Evolutionary conservation across 208 protist species (phyloP).

Genomic region (Trypanosoma boissoni): DNA sequence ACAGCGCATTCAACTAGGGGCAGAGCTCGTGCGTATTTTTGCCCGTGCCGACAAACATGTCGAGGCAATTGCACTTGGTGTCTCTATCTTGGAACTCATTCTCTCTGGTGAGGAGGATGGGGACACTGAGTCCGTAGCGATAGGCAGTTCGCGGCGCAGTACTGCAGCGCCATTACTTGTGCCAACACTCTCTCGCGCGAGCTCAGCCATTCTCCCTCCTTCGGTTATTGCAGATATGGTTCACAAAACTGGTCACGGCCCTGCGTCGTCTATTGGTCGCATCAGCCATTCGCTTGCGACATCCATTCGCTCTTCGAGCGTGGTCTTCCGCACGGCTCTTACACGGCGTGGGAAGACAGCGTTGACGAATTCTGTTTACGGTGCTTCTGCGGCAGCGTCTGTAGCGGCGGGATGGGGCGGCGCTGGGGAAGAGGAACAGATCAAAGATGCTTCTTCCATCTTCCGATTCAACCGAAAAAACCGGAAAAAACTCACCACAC

Average conservation of each 20-base stretch:
- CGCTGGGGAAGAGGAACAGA: conserved; percentile 44
- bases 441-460: conserved; percentile 73
- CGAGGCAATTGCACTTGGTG: conserved; percentile 76
- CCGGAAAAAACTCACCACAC: conserved; percentile 1
- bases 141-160: conserved; percentile 41
- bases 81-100: conserved; percentile 82
- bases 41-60: conserved; percentile 53
- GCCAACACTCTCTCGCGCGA: conserved; percentile 76
- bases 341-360: conserved; percentile 57
- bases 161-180: conserved; percentile 47
- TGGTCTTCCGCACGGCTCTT: conserved; percentile 59
- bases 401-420: conserved; percentile 54
- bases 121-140: conserved; percentile 74
- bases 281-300: conserved; percentile 69
- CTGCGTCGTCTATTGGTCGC: conserved; percentile 20
- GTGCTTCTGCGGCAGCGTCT: conserved; percentile 76
- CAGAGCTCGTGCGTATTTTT: conserved; percentile 71
- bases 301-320: conserved; percentile 69
- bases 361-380: conserved; percentile 79
- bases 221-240: conserved; percentile 52
- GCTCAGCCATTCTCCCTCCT: conserved; percentile 82
- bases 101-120: conserved; percentile 78
- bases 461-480: conserved; percentile 66
- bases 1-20: conserved; percentile 79
- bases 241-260: conserved; percentile 18